These are phyloP conservation scores for Solanum hybrid DNA, from an alignment of 305 asterid species.

Conservation along the genomic window DNA sequence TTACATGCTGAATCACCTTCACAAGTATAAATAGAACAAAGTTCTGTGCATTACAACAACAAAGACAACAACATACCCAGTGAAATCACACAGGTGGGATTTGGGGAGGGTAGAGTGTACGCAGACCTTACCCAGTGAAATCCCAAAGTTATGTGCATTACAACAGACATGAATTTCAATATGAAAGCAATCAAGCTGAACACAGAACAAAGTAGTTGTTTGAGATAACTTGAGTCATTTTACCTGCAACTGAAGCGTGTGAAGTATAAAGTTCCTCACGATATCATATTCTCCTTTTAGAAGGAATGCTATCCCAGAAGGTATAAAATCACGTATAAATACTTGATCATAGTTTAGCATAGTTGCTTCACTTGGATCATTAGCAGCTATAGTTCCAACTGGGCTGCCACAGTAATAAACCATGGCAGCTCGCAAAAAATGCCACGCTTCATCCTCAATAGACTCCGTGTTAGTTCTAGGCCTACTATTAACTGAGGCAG, in stretches of 20 bases:
- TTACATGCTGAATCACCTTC: neutral
- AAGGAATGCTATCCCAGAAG: slow-evolving; percentile 86
- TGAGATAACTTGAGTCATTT: neutral
- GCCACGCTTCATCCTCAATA: slow-evolving; percentile 90
- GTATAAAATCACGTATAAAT: slow-evolving; percentile 83
- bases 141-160: neutral
- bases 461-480: slow-evolving; percentile 31
- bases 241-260: slow-evolving; percentile 98
- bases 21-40: neutral
- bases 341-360: slow-evolving; percentile 88
- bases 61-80: neutral
- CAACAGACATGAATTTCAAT: neutral
- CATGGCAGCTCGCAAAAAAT: slow-evolving; percentile 61
- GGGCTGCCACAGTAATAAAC: slow-evolving; percentile 77
- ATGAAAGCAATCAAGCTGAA: neutral
- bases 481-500: slow-evolving; percentile 23
- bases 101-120: too few species aligned
- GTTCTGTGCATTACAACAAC: neutral
- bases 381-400: slow-evolving; percentile 92
- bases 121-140: neutral
- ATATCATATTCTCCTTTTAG: slow-evolving; percentile 88
- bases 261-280: slow-evolving; percentile 77
- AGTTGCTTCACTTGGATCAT: slow-evolving; percentile 71
- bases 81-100: neutral
- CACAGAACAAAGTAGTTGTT: neutral